phyloP scores from a whole-genome alignment of 2,329 filamentous ascomycete genomes.

The Verticillium nubilum region DNA sequence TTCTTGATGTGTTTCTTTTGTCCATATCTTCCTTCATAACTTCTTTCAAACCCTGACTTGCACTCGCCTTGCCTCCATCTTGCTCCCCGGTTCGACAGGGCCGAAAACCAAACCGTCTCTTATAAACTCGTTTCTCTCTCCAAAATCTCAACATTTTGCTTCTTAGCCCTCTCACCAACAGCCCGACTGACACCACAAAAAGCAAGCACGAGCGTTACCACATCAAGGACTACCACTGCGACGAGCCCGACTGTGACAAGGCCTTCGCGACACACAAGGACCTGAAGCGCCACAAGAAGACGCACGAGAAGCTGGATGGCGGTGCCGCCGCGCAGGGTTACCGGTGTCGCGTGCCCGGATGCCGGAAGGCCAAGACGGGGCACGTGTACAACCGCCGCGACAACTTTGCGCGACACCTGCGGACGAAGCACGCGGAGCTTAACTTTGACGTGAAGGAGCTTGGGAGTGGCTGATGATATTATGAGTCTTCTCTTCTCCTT shows the following conservation, averaged over 20 bases:
- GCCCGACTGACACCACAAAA: slow-evolving; percentile 1
- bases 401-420: slow-evolving; percentile 19
- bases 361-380: slow-evolving; percentile 16
- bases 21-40: neutral
- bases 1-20: neutral
- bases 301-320: slow-evolving; percentile 11
- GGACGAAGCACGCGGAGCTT: slow-evolving; percentile 15
- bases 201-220: slow-evolving; percentile 18
- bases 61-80: neutral
- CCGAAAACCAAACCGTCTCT: neutral
- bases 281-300: slow-evolving; percentile 17
- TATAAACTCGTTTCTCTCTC: neutral
- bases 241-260: slow-evolving; percentile 10
- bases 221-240: slow-evolving; percentile 15
- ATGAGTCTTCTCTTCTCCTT: neutral
- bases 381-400: slow-evolving; percentile 20
- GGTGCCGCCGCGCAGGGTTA: slow-evolving; percentile 15
- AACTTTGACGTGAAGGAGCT: slow-evolving; percentile 7
- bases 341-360: slow-evolving; percentile 17
- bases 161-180: no score
- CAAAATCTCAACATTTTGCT: no score
- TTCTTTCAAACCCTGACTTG: neutral
- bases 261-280: slow-evolving; percentile 20
- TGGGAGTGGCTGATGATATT: neutral
- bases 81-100: neutral